Evolutionary conservation across 192 early-diverging fungal genomes (phyloP).

Genomic region (Dissophora globulifera): DNA sequence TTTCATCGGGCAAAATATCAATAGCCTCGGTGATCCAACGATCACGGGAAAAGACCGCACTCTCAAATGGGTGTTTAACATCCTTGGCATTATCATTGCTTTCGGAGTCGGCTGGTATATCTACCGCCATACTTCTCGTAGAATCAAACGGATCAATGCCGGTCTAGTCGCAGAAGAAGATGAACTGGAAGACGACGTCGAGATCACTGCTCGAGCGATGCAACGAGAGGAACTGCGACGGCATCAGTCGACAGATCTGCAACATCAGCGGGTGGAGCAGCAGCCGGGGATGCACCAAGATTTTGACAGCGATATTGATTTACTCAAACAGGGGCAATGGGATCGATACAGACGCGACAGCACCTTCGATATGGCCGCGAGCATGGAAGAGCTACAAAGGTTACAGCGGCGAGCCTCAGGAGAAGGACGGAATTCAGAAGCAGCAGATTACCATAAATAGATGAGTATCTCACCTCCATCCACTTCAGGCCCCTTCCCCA

Average conservation of each 20-base stretch:
- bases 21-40: conserved; percentile 20
- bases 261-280: not conserved
- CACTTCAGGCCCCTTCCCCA: too few species aligned
- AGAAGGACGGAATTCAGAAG: not conserved
- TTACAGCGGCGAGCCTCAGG: not conserved
- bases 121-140: conserved; percentile 20
- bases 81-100: conserved; percentile 22
- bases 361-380: not conserved
- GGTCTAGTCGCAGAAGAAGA: conserved; percentile 20
- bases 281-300: not conserved
- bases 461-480: too few species aligned
- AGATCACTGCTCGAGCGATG: not conserved
- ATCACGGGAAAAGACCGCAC: conserved; percentile 22
- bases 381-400: conserved; percentile 11
- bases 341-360: not conserved
- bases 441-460: not conserved
- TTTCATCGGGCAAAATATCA: conserved; percentile 42
- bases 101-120: conserved; percentile 33
- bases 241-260: not conserved
- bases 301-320: too few species aligned
- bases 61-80: conserved; percentile 30
- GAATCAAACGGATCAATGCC: conserved; percentile 38
- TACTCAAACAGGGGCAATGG: not conserved
- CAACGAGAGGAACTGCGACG: not conserved
- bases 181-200: conserved; percentile 13